Conservation (phyloP, 108 stramenopile species). For the Seminavis robusta region DNA sequence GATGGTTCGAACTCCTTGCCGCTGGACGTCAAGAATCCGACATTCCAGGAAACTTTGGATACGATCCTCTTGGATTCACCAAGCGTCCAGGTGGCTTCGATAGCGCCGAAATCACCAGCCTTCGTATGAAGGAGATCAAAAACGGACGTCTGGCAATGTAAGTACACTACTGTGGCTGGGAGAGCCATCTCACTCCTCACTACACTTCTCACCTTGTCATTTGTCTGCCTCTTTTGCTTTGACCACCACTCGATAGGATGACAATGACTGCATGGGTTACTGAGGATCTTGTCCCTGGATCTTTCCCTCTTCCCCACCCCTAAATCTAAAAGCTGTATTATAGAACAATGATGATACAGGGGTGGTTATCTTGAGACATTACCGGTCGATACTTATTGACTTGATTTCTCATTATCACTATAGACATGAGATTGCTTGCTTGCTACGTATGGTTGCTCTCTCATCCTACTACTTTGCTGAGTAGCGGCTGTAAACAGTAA, state of each 20-base stretch:
- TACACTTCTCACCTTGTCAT: no score
- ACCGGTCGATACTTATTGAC: neutral
- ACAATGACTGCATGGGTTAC: constrained; percentile 74
- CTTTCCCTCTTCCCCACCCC: constrained; percentile 70
- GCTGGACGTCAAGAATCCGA: constrained; percentile 65
- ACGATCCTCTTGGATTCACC: constrained; percentile 82
- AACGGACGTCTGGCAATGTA: constrained; percentile 78
- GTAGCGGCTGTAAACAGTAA: neutral
- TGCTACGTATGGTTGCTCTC: neutral
- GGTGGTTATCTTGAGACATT: neutral
- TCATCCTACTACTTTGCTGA: neutral
- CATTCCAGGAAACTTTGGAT: constrained; percentile 73
- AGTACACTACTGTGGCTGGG: no score
- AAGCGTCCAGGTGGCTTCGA: constrained; percentile 61
- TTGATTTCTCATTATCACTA: neutral
- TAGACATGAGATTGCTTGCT: neutral
- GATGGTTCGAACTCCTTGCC: constrained; percentile 64
- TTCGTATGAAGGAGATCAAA: constrained; percentile 80
- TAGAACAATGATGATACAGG: neutral
- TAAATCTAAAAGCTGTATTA: constrained; percentile 18
- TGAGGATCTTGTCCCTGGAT: constrained; percentile 65
- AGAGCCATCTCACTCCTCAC: no score
- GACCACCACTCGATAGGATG: constrained; percentile 45
- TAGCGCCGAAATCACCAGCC: constrained; percentile 48
- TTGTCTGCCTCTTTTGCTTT: neutral